Evolutionary conservation across 176 grass and related monocot species (phyloP).

Genomic region (Rhynchospora tenuis): DNA sequence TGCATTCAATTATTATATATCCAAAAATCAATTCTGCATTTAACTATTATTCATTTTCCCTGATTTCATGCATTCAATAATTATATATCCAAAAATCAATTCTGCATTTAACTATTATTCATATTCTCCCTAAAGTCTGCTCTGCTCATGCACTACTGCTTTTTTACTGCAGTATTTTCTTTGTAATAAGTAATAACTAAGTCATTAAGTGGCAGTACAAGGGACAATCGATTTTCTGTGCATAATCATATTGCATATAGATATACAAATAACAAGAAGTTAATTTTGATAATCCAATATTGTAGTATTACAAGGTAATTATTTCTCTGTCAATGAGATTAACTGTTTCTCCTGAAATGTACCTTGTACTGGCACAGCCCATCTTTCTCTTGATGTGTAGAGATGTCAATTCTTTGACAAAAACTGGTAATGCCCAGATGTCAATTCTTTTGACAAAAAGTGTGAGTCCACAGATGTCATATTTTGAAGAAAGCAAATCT

Average conservation of each 20-base stretch:
- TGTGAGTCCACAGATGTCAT: neutral
- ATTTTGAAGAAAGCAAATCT: neutral
- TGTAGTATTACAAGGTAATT: neutral
- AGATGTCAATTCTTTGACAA: neutral
- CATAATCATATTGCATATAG: neutral
- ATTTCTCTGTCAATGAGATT: neutral
- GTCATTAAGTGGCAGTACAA: no score
- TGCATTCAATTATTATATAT: neutral
- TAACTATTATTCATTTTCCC: no score
- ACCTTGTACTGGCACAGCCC: neutral
- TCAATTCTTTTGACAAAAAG: neutral
- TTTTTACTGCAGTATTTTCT: no score
- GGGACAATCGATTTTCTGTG: no score
- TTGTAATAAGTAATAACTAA: no score
- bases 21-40: no score
- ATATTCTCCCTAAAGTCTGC: no score
- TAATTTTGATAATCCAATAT: neutral
- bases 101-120: no score
- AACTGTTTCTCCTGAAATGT: neutral
- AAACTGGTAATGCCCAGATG: neutral
- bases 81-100: no score
- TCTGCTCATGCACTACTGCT: no score
- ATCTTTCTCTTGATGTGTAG: neutral
- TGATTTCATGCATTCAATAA: no score
- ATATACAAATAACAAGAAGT: neutral